A percentile compares a stretch with the other conserved stretches of the same genome.
Conservation (phyloP, 2,329 filamentous ascomycete species). For the Elsinoe perseae region DNA sequence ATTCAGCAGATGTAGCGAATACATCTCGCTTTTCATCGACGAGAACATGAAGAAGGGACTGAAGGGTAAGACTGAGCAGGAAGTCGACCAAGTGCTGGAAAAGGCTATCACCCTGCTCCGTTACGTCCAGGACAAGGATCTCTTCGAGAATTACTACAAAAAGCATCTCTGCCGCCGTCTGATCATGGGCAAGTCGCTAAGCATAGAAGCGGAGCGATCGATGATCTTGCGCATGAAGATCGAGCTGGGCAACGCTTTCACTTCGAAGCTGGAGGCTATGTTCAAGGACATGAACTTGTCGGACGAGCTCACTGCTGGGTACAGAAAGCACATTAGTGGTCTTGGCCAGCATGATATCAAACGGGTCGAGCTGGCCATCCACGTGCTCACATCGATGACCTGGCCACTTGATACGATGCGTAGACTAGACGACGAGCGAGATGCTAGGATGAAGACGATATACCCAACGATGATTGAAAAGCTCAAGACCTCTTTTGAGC, state of each 20-base stretch:
- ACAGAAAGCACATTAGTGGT: constrained; percentile 60
- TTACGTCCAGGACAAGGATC: constrained; percentile 84
- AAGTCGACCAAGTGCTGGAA: constrained; percentile 76
- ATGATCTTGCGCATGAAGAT: constrained; percentile 97
- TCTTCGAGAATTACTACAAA: constrained; percentile 97
- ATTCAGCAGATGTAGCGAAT: constrained; percentile 77
- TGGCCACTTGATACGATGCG: constrained; percentile 89
- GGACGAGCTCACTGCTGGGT: constrained; percentile 69
- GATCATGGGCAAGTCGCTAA: constrained; percentile 81
- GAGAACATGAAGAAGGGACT: constrained; percentile 92
- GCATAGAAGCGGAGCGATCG: constrained; percentile 84
- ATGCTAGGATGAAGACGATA: constrained; percentile 49
- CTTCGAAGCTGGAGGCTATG: constrained; percentile 89
- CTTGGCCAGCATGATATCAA: constrained; percentile 50
- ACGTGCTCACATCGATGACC: constrained; percentile 83
- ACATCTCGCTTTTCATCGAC: constrained; percentile 92
- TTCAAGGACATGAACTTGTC: constrained; percentile 93
- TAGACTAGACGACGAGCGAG: constrained; percentile 44
- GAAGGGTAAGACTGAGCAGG: constrained; percentile 82
- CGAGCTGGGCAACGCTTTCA: constrained; percentile 91
- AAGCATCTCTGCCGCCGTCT: constrained; percentile 86
- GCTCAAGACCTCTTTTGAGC: constrained; percentile 76
- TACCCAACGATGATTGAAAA: constrained; percentile 68
- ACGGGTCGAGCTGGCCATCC: constrained; percentile 71
- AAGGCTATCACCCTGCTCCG: constrained; percentile 83